Evolutionary conservation across 1,139 yeast species (phyloP).

Genomic region (Hansenula lynferdii): DNA sequence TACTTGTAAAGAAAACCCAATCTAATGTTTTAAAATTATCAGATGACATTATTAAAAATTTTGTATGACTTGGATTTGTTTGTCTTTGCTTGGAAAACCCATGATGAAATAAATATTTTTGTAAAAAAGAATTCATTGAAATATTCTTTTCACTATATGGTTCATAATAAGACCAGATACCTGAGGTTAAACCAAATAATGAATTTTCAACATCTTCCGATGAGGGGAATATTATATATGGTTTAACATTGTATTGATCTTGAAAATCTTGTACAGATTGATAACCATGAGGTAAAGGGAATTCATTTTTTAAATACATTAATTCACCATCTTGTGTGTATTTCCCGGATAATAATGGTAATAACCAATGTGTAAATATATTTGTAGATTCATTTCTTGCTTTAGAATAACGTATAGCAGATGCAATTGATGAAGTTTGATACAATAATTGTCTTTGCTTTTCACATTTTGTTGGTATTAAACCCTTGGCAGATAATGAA

Average conservation of each 20-base stretch:
- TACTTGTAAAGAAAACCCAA: slow-evolving; percentile 66
- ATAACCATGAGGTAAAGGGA: slow-evolving; percentile 30
- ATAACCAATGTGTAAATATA: slow-evolving; percentile 50
- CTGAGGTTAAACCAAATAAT: slow-evolving; percentile 42
- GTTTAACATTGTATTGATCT: slow-evolving; percentile 30
- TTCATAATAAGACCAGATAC: slow-evolving; percentile 53
- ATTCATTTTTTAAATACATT: not conserved
- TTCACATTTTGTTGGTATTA: slow-evolving; percentile 24
- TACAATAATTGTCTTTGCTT: slow-evolving; percentile 35
- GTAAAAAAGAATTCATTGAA: slow-evolving; percentile 7
- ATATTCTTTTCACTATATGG: slow-evolving; percentile 23
- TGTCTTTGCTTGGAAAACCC: slow-evolving; percentile 25
- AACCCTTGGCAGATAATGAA: slow-evolving; percentile 31
- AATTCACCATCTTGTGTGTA: not conserved
- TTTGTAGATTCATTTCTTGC: slow-evolving; percentile 34
- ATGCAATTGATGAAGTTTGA: slow-evolving; percentile 59
- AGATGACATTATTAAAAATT: slow-evolving; percentile 40
- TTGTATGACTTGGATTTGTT: slow-evolving; percentile 38
- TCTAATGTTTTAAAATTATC: slow-evolving; percentile 45
- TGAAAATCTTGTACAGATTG: slow-evolving; percentile 26
- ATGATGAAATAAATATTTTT: slow-evolving; percentile 17
- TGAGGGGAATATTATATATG: slow-evolving; percentile 45
- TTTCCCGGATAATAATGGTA: slow-evolving; percentile 36
- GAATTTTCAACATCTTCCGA: slow-evolving; percentile 41
- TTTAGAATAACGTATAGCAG: slow-evolving; percentile 35